phyloP scores from a whole-genome alignment of 768 basidiomycete species.

The Trametes cinnabarina region DNA sequence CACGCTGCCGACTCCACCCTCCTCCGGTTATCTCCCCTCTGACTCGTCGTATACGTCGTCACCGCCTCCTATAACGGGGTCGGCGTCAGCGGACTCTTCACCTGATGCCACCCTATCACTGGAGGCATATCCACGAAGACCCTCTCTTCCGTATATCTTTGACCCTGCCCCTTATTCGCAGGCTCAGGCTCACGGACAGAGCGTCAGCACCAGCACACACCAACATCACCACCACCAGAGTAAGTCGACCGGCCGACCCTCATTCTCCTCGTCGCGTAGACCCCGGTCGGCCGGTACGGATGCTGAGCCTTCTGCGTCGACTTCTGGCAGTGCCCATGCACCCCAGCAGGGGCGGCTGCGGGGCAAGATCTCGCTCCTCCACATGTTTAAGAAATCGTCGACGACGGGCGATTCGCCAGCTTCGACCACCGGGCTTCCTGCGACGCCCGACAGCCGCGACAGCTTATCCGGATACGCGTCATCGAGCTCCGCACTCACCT shows the following conservation, averaged over 20 bases:
- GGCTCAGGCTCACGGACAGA: constrained; percentile 14
- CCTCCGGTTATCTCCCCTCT: constrained; percentile 25
- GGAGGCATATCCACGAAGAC: constrained; percentile 44
- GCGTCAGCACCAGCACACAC: background rate
- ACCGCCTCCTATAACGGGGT: constrained; percentile 12
- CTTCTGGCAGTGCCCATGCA: constrained; percentile 16
- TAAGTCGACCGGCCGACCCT: constrained; percentile 11
- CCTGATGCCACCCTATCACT: constrained; percentile 30
- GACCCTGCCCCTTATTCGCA: constrained; percentile 18
- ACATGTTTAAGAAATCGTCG: constrained; percentile 62
- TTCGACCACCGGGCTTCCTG: constrained; percentile 19
- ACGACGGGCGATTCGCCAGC: constrained; percentile 36
- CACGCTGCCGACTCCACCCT: constrained; percentile 30
- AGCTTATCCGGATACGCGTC: constrained; percentile 22
- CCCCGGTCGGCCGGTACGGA: constrained; percentile 75
- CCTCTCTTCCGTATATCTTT: constrained; percentile 64
- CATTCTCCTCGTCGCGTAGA: constrained; percentile 39
- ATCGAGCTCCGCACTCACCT: constrained; percentile 23
- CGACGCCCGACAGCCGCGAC: constrained; percentile 19
- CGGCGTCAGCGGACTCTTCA: constrained; percentile 1
- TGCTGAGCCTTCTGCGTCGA: constrained; percentile 40
- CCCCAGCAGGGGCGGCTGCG: constrained; percentile 49
- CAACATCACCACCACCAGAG: constrained; percentile 24
- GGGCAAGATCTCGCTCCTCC: constrained; percentile 73
- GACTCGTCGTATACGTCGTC: constrained; percentile 20